These are phyloP conservation scores for Stereocaulon alpinum DNA, from an alignment of 495 filamentous ascomycete species.

Conservation along the genomic window DNA sequence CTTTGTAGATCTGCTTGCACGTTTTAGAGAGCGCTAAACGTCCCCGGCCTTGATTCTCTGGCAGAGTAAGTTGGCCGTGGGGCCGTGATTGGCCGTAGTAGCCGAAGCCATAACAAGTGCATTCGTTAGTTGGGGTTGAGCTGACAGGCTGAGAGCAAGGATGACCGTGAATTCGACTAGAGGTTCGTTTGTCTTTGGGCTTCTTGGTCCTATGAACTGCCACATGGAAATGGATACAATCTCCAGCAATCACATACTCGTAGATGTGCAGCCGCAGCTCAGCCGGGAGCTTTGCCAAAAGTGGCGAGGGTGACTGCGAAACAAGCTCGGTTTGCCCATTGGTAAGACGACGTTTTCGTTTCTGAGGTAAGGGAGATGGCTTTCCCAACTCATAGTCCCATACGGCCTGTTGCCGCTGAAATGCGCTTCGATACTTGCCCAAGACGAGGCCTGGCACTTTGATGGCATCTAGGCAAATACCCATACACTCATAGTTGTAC, in stretches of 20 bases:
- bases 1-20: slow-evolving; percentile 15
- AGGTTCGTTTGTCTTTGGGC: not conserved
- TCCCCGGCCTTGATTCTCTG: slow-evolving; percentile 5
- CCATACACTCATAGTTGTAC: slow-evolving; percentile 2
- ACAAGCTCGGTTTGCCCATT: not conserved
- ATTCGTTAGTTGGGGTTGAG: slow-evolving; percentile 1
- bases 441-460: slow-evolving; percentile 3
- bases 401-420: slow-evolving; percentile 8
- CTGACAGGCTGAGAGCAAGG: not conserved
- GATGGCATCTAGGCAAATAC: not conserved
- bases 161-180: slow-evolving; percentile 2
- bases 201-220: slow-evolving; percentile 2
- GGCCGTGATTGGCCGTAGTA: not conserved
- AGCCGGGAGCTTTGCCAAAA: slow-evolving; percentile 15
- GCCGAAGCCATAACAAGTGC: slow-evolving; percentile 3
- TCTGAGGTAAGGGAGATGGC: slow-evolving; percentile 11
- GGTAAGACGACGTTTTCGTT: slow-evolving; percentile 14
- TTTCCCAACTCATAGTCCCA: slow-evolving; percentile 18
- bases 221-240: slow-evolving; percentile 9
- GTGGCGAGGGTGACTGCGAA: slow-evolving; percentile 4
- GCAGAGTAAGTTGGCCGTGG: not conserved
- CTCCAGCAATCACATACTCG: slow-evolving; percentile 12
- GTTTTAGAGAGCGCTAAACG: slow-evolving; percentile 13
- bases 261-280: slow-evolving; percentile 19
- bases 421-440: slow-evolving; percentile 2